These are phyloP conservation scores for Suillus bovinus DNA, from an alignment of 768 basidiomycete genomes.

Conservation along the genomic window DNA sequence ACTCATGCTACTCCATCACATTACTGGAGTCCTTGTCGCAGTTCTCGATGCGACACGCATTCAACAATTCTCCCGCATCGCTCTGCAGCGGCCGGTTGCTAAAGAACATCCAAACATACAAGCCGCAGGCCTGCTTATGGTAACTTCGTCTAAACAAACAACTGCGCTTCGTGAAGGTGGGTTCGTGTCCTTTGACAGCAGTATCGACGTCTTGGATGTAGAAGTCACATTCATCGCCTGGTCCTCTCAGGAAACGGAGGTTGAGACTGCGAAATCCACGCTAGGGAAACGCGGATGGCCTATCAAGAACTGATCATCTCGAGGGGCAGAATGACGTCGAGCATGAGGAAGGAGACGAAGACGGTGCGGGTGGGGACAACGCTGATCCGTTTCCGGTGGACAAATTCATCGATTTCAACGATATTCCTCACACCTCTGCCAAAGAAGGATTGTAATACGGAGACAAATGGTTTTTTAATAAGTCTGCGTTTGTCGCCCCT, in stretches of 20 bases:
- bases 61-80: slow-evolving; percentile 58
- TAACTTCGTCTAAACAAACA: slow-evolving; percentile 43
- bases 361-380: too few species aligned
- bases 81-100: slow-evolving; percentile 40
- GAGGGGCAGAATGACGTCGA: slow-evolving; percentile 11
- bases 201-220: slow-evolving; percentile 42
- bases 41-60: slow-evolving; percentile 78
- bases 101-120: slow-evolving; percentile 44
- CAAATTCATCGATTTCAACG: neutral
- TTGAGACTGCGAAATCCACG: slow-evolving; percentile 16
- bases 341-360: too few species aligned
- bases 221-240: slow-evolving; percentile 31
- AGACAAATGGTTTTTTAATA: neutral
- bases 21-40: slow-evolving; percentile 27
- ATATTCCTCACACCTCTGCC: neutral
- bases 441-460: neutral
- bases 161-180: slow-evolving; percentile 19
- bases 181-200: slow-evolving; percentile 26
- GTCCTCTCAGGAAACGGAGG: slow-evolving; percentile 12
- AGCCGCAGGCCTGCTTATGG: slow-evolving; percentile 45
- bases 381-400: neutral
- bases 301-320: neutral
- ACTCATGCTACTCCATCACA: neutral
- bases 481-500: neutral
- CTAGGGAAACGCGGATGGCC: slow-evolving; percentile 27